Percentiles rank a stretch among this genome's conserved stretches.
Conservation (phyloP, 1,139 yeast species). For the Trichomonascaceae sp. region DNA sequence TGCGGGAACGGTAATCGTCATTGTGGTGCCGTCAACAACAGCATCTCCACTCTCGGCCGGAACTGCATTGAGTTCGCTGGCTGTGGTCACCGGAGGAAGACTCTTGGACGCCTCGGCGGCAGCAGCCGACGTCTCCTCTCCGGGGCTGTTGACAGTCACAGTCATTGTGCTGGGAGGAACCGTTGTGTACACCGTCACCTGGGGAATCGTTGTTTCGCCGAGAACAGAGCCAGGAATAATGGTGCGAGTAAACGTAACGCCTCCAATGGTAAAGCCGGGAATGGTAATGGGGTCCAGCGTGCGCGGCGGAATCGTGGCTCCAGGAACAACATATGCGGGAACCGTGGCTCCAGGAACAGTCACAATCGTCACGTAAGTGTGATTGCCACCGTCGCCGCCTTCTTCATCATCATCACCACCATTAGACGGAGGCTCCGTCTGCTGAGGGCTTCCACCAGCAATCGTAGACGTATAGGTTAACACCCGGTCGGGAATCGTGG, state of each 20-base stretch:
- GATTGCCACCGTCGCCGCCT: neutral
- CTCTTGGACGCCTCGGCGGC: slow-evolving; percentile 2
- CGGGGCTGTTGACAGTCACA: slow-evolving; percentile 2
- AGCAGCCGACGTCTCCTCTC: neutral
- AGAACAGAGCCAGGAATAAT: slow-evolving; percentile 9
- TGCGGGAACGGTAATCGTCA: slow-evolving; percentile 9
- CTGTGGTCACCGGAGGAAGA: slow-evolving; percentile 8
- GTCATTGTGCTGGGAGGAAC: slow-evolving; percentile 7
- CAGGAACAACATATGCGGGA: slow-evolving; percentile 12
- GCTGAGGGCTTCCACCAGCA: slow-evolving; percentile 8
- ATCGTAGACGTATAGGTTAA: slow-evolving; percentile 5
- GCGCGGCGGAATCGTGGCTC: slow-evolving; percentile 8
- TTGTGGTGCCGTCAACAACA: slow-evolving; percentile 5
- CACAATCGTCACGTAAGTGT: slow-evolving; percentile 8
- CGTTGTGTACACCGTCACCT: slow-evolving; percentile 10
- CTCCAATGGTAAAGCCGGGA: slow-evolving; percentile 9
- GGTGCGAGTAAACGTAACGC: slow-evolving; percentile 10
- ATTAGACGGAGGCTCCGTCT: slow-evolving; percentile 7
- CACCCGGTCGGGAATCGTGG: slow-evolving; percentile 3
- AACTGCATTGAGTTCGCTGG: slow-evolving; percentile 6
- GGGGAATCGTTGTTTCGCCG: slow-evolving; percentile 8
- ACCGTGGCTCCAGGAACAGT: slow-evolving; percentile 12
- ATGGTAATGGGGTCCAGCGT: slow-evolving; percentile 7
- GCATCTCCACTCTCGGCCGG: slow-evolving; percentile 6
- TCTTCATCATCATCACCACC: slow-evolving; percentile 1